These are phyloP conservation scores for Blastocystis sp. DNA, from an alignment of 352 stramenopile genomes.

Conservation along the genomic window DNA sequence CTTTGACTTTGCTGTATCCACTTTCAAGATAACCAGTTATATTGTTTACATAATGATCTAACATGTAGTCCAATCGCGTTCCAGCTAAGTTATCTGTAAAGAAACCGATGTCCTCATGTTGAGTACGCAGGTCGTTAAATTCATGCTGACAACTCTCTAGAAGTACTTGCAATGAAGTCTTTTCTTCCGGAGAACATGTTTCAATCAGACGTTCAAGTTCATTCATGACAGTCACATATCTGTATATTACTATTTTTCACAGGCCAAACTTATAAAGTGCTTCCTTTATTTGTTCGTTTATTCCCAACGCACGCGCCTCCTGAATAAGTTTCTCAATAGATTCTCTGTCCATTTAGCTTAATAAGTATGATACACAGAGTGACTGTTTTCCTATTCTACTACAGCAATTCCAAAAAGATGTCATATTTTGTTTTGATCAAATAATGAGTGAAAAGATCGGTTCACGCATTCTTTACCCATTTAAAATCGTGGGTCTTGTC, in stretches of 20 bases:
- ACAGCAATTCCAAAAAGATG: not conserved
- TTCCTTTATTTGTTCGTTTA: not conserved
- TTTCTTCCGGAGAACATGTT: not conserved
- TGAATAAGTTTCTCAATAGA: not conserved
- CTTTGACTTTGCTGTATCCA: not conserved
- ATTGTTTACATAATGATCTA: not conserved
- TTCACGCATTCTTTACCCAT: slow-evolving; percentile 53
- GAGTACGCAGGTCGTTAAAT: not conserved
- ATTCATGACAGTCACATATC: not conserved
- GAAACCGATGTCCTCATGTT: not conserved
- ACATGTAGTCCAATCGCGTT: not conserved
- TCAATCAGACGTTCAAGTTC: not conserved
- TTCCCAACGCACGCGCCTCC: not conserved
- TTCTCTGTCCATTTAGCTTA: not conserved
- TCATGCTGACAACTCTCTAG: not conserved
- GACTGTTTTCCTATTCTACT: not conserved
- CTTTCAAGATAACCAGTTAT: not conserved
- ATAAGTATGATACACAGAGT: not conserved
- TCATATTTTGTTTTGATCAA: not conserved
- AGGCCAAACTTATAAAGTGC: not conserved
- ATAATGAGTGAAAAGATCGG: slow-evolving; percentile 57
- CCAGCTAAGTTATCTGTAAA: not conserved
- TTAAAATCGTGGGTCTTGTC: slow-evolving; percentile 21
- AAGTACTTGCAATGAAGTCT: not conserved
- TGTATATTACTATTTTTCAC: not conserved